Base-by-base conservation (phyloP, 495 filamentous ascomycete species). In the Niebla homalea region DNA sequence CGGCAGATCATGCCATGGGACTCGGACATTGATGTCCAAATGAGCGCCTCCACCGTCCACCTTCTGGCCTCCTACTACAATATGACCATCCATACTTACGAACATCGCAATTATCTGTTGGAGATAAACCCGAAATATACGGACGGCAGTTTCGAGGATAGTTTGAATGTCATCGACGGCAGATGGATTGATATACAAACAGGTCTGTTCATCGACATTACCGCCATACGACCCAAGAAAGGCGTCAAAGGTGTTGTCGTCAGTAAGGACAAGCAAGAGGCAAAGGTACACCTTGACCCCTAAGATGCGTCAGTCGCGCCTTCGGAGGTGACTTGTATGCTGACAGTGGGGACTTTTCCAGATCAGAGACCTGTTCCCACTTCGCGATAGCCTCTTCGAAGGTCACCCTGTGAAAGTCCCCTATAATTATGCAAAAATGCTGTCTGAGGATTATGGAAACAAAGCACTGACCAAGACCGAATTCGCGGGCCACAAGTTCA, bases 311-410 rank as follows among this genome's bases (percentile, higher is more conserved):
- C 29, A 32, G 2, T 8, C 7, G 29, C 4, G 16, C 32, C 6
- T 18, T 7, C 5, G 14, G 29, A 12, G 14, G 14, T 4, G 20
- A 7, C 2, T 3, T 16, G 47, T 37, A 25, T 15, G 44, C 35
- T 32, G 39, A 38, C 42, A 49, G 44, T 46, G 60, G 53, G 57
- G 46, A 46, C 37, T 22, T 22, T n/a, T 45, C 32, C 46, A 71
- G 63, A 76, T 76, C 39, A 68, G 68, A 29, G 80, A 93, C 55
- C 76, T 96, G 32, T 94, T 80, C 64, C 88, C 89, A 4, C 62
- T 94, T 55, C 72, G 86, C 16, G 78, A 83, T 42, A 87, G 81
- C 50, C 68, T 74, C 52, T 94, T 89, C 57, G 89, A 94, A 66
- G 84, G 76, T 44, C 73, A 82, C 19, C 72, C 76, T 12, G 87